Evolutionary conservation across 73 alveolate species (phyloP).

Genomic region (Paramecium tetraurelia): DNA sequence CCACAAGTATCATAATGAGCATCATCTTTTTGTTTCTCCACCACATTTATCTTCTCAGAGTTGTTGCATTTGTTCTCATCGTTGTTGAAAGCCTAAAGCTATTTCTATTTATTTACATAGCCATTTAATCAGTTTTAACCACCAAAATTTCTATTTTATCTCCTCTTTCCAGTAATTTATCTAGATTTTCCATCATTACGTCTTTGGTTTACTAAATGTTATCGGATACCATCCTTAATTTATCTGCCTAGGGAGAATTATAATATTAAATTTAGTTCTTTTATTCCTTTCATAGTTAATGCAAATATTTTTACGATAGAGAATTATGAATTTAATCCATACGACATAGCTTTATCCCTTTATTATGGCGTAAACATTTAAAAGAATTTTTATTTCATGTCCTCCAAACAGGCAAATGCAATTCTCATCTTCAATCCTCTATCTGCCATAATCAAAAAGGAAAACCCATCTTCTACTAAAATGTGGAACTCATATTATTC

Average conservation of each 20-base stretch:
- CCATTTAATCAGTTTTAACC: conserved; percentile 43
- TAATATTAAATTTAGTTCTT: conserved; percentile 49
- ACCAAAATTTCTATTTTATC: conserved; percentile 62
- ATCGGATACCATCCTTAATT: background rate
- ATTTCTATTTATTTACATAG: background rate
- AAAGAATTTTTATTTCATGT: conserved; percentile 3
- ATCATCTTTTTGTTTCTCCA: conserved; percentile 66
- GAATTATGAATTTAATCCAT: background rate
- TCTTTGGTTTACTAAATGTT: conserved; percentile 48
- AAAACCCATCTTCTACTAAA: conserved; percentile 51
- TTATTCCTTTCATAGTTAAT: background rate
- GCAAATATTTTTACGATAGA: background rate
- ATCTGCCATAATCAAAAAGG: conserved; percentile 63
- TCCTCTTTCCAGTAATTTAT: conserved; percentile 64
- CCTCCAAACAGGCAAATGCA: conserved; percentile 60
- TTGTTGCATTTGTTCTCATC: conserved; percentile 50
- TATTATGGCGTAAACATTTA: background rate
- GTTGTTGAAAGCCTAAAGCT: conserved; percentile 23
- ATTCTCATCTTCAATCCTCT: conserved; percentile 50
- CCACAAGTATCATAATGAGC: conserved; percentile 27
- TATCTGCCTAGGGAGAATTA: conserved; percentile 63
- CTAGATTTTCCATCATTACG: conserved; percentile 61
- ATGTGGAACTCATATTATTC: conserved; percentile 53
- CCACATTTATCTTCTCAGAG: conserved; percentile 60
- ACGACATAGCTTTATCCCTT: conserved; percentile 20